These are phyloP conservation scores for Xylaria castorea DNA, from an alignment of 495 filamentous ascomycete species.

Conservation along the genomic window DNA sequence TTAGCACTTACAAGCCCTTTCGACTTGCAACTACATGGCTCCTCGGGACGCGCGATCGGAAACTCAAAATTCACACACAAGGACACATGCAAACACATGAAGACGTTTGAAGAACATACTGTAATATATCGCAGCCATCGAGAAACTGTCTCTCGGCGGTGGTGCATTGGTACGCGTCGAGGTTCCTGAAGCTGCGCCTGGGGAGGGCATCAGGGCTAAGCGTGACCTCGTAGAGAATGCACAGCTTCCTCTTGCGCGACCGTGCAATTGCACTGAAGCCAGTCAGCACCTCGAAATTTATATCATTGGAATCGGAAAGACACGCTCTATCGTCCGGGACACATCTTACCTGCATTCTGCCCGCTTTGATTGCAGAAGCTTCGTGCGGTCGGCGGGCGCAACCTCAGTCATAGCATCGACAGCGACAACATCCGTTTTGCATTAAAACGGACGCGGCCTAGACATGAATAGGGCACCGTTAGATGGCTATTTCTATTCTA, in stretches of 20 bases:
- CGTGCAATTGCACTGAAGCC: conserved; percentile 70
- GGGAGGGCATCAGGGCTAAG: conserved; percentile 54
- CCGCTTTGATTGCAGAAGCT: conserved; percentile 61
- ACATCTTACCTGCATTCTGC: conserved; percentile 55
- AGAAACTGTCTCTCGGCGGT: conserved; percentile 70
- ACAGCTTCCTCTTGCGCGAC: conserved; percentile 84
- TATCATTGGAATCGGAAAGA: conserved; percentile 55
- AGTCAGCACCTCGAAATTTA: conserved; percentile 44
- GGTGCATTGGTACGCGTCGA: conserved; percentile 56
- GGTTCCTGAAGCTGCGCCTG: conserved; percentile 49
- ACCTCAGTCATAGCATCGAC: conserved; percentile 65
- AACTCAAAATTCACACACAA: conserved; percentile 13
- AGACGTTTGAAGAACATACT: conserved; percentile 62
- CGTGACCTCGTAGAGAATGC: conserved; percentile 74
- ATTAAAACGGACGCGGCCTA: conserved; percentile 56
- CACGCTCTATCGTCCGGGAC: conserved; percentile 49
- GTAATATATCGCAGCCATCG: conserved; percentile 73
- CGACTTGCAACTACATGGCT: conserved; percentile 24
- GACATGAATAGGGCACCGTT: conserved; percentile 40
- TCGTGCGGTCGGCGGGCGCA: conserved; percentile 60
- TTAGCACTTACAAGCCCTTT: conserved; percentile 33
- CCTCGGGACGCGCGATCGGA: conserved; percentile 34
- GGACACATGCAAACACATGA: conserved; percentile 11
- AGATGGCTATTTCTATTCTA: conserved; percentile 46
- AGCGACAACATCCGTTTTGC: conserved; percentile 65